Evolutionary conservation across 176 grass and related monocot species (phyloP).

Genomic region (Musa schizocarpa): DNA sequence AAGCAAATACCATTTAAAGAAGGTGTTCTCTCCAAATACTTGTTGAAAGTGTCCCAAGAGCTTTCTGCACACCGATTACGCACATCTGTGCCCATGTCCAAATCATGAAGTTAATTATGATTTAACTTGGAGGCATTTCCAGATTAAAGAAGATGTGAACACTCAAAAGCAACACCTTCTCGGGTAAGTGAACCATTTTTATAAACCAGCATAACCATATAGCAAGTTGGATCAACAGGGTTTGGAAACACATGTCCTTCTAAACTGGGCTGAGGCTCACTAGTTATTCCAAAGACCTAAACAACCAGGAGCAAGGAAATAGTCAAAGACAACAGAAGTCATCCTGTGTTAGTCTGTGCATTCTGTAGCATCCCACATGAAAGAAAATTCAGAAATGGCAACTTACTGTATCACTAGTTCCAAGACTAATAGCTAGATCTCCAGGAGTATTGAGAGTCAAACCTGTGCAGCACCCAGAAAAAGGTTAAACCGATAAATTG

Average conservation of each 20-base stretch:
- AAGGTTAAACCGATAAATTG: background rate
- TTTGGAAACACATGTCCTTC: conserved; percentile 98
- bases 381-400: conserved; percentile 1
- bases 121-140: background rate
- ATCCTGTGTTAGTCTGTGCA: background rate
- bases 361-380: background rate
- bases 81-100: conserved; percentile 43
- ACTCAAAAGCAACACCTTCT: conserved; percentile 39
- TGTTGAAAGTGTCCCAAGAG: conserved; percentile 93
- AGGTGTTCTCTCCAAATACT: conserved; percentile 44
- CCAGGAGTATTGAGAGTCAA: conserved; percentile 91
- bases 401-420: conserved; percentile 95
- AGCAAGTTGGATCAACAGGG: conserved; percentile 77
- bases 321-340: background rate
- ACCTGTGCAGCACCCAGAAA: conserved; percentile 35
- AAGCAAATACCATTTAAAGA: conserved; percentile 60
- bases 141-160: conserved; percentile 1
- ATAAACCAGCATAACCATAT: conserved; percentile 95
- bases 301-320: background rate
- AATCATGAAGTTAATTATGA: conserved; percentile 11
- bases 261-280: conserved; percentile 67
- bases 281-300: conserved; percentile 91
- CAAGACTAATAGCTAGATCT: conserved; percentile 91
- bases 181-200: conserved; percentile 98
- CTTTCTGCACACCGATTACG: conserved; percentile 57